A percentile compares a stretch with the other conserved stretches of the same genome.
Conservation (phyloP, 805 yeast genomes). For the Millerozyma miso region DNA sequence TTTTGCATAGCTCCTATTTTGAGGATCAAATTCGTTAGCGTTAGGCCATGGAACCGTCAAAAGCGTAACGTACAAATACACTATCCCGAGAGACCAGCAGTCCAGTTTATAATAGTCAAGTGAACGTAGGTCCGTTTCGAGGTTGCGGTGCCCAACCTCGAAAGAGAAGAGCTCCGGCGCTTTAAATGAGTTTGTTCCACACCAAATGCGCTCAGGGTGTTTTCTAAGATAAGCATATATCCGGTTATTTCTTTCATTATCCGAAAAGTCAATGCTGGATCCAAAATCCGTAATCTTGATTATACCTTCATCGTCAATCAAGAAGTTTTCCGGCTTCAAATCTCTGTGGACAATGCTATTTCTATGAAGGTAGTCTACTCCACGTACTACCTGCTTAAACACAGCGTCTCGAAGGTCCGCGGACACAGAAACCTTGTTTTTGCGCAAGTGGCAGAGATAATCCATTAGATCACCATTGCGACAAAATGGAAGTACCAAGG, state of each 20-base stretch:
- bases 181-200: conserved; percentile 53
- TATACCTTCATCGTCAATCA: conserved; percentile 42
- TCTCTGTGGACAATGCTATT: conserved; percentile 46
- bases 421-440: conserved; percentile 24
- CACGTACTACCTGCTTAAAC: conserved; percentile 43
- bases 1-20: conserved; percentile 17
- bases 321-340: conserved; percentile 51
- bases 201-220: conserved; percentile 18
- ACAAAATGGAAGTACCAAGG: conserved; percentile 41
- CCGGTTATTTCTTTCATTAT: conserved; percentile 9
- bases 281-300: conserved; percentile 51
- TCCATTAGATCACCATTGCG: conserved; percentile 46
- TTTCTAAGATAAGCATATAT: conserved; percentile 10
- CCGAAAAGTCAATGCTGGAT: conserved; percentile 35
- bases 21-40: conserved; percentile 24
- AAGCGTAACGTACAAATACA: conserved; percentile 42
- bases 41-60: conserved; percentile 47
- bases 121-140: conserved; percentile 5
- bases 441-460: conserved; percentile 36
- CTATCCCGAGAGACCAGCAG: conserved; percentile 50
- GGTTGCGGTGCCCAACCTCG: conserved; percentile 12
- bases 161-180: conserved; percentile 46
- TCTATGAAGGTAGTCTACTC: conserved; percentile 42
- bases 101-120: conserved; percentile 36
- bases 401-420: conserved; percentile 39